A percentile compares a stretch with the other conserved stretches of the same genome.
Evolutionary conservation across 164 flowering plant species (phyloP).

Genomic region (Magnolia kwangsiensis): DNA sequence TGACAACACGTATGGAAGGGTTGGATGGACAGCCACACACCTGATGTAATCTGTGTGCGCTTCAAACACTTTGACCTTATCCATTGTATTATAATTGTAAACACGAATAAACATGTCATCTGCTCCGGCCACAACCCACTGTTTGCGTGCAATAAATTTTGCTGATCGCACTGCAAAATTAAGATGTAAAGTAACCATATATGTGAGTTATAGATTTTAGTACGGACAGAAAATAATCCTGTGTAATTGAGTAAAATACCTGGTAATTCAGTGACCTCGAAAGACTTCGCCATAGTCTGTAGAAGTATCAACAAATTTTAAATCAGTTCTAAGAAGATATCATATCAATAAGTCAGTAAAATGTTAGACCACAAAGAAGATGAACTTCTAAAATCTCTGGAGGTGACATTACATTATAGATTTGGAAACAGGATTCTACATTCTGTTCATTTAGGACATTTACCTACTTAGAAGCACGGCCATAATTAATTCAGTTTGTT

Average conservation of each 20-base stretch:
- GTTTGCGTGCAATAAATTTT: slow-evolving; percentile 82
- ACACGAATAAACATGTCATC: slow-evolving; percentile 97
- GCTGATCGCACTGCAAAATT: slow-evolving; percentile 82
- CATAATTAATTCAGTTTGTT: background rate
- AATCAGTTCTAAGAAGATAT: background rate
- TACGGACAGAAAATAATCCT: background rate
- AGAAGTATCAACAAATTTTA: slow-evolving; percentile 13
- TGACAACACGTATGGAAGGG: slow-evolving; percentile 82
- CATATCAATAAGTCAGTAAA: background rate
- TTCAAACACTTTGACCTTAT: slow-evolving; percentile 85
- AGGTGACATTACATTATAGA: background rate
- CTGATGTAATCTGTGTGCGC: slow-evolving; percentile 91
- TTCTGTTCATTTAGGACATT: background rate
- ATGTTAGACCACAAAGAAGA: background rate
- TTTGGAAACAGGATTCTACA: background rate
- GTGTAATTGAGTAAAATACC: slow-evolving; percentile 34
- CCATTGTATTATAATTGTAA: slow-evolving; percentile 95
- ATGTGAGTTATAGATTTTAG: background rate
- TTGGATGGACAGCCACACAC: slow-evolving; percentile 88
- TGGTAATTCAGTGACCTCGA: slow-evolving; percentile 94
- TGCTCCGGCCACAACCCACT: slow-evolving; percentile 97
- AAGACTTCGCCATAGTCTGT: slow-evolving; percentile 89
- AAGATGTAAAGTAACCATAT: background rate
- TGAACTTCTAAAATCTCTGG: background rate
- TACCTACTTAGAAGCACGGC: background rate